These are phyloP conservation scores for Apiospora phragmitis DNA, from an alignment of 2,329 filamentous ascomycete species.

Conservation along the genomic window DNA sequence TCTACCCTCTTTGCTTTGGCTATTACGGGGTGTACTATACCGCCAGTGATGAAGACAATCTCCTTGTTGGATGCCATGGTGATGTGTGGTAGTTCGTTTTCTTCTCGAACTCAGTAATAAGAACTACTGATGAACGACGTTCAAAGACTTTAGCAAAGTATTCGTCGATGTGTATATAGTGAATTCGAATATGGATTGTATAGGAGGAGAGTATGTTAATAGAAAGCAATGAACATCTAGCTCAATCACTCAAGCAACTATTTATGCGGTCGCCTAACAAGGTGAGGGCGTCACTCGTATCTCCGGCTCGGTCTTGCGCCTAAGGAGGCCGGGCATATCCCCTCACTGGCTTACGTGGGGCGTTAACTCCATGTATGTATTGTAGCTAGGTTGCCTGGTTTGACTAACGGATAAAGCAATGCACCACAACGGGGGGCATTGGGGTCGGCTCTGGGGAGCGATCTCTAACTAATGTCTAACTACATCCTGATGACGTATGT, in stretches of 20 bases:
- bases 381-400: background rate
- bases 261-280: background rate
- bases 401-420: background rate
- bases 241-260: background rate
- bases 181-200: background rate
- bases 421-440: background rate
- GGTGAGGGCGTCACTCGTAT: background rate
- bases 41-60: conserved; percentile 7
- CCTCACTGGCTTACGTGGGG: background rate
- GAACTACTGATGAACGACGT: background rate
- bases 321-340: background rate
- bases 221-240: background rate
- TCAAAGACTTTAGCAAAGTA: background rate
- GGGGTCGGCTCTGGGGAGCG: background rate
- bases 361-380: background rate
- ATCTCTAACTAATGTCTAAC: background rate
- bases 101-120: background rate
- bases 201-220: background rate
- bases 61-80: conserved; percentile 5
- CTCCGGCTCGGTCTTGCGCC: background rate
- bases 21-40: background rate
- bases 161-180: background rate
- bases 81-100: background rate
- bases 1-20: background rate
- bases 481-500: background rate